Base-by-base conservation (phyloP, 768 basidiomycete species). In the Lanmaoa rubissima region DNA sequence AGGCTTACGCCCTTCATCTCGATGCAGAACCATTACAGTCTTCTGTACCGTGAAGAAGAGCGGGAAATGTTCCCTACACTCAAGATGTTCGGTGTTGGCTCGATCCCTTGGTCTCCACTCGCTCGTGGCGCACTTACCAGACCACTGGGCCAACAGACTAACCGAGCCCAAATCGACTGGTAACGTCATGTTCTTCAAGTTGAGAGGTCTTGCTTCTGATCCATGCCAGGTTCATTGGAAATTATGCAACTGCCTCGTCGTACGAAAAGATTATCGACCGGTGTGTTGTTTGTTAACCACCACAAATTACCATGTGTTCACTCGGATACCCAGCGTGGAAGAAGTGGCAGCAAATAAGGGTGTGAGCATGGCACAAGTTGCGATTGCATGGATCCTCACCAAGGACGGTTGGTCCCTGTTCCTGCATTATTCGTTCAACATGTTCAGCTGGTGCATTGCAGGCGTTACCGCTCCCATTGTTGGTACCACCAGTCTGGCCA, bases 11-110 rank as follows among this genome's bases (percentile, higher is more conserved):
- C 78, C 6, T 85, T 86, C 70, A 80, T 84, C 69, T 80, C 80
- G 11, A 85, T 86, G 84, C 84, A 86, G 67, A 84, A 86, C 68
- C 78, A 82, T 58, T 79, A 85, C 64, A 78, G 66, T 55, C 73
- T 83, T 6, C 44, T 82, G 38, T 85, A 85, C 63, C 78, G 83
- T 42, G 85, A 86, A 65, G 84, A 86, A 65, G 84, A 83, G 63
- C 75, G 71, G 26, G 81, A 82, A 63, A 81, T 82, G 79, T 78
- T 83, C 61, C 84, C 84, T n/a, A 73, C 73, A 4, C 68, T 79
- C 42, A 70, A 78, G 62, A 69, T 74, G 63, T 74, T 76, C 53
- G 79, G 79, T 46, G 73, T 77, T 31, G 80, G 79, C 1, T 64
- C 71, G 26, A 77, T 80, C 50, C 78, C 78, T 8, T 81, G 79